Percentiles rank a stretch among this genome's conserved stretches.
phyloP scores from a whole-genome alignment of 371 early-diverging fungal species.

The Coemansia sp. region DNA sequence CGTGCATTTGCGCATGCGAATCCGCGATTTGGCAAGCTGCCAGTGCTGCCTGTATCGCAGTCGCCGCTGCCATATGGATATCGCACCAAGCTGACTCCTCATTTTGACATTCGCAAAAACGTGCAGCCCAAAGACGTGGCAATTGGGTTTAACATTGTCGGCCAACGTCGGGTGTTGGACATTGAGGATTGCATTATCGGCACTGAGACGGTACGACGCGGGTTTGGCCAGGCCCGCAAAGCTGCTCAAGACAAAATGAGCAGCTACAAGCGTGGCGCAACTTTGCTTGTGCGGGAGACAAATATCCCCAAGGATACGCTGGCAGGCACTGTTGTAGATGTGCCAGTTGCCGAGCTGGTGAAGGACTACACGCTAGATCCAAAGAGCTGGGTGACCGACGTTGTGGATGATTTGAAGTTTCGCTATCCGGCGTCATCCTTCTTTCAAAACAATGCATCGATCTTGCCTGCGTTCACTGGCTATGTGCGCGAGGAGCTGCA shows the following conservation, averaged over 20 bases:
- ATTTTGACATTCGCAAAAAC: slow-evolving; percentile 57
- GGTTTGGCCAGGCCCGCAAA: slow-evolving; percentile 28
- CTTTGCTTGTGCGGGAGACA: slow-evolving; percentile 59
- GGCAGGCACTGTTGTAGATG: slow-evolving; percentile 49
- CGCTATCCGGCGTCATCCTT: slow-evolving; percentile 58
- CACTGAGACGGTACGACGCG: slow-evolving; percentile 58
- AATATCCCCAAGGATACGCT: slow-evolving; percentile 50
- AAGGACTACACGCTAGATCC: slow-evolving; percentile 40
- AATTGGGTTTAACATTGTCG: slow-evolving; percentile 61
- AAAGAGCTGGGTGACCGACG: slow-evolving; percentile 48
- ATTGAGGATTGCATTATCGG: slow-evolving; percentile 66
- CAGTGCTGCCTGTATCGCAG: slow-evolving; percentile 24
- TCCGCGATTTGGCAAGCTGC: slow-evolving; percentile 27
- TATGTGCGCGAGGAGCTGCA: slow-evolving; percentile 56
- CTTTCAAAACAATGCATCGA: slow-evolving; percentile 67
- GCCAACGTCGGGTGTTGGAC: slow-evolving; percentile 60
- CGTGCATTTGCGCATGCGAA: slow-evolving; percentile 51
- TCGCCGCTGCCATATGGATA: slow-evolving; percentile 59
- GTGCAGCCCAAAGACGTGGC: slow-evolving; percentile 47
- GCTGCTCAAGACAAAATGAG: slow-evolving; percentile 47
- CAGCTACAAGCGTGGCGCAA: slow-evolving; percentile 57
- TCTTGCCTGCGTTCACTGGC: slow-evolving; percentile 58
- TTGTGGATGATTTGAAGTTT: slow-evolving; percentile 51
- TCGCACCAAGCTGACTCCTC: slow-evolving; percentile 68
- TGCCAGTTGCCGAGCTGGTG: slow-evolving; percentile 45